Evolutionary conservation across 164 flowering plant genomes (phyloP), one percentile per base, ranked within the genome.

Genomic region (Vitis rotundifolia): DNA sequence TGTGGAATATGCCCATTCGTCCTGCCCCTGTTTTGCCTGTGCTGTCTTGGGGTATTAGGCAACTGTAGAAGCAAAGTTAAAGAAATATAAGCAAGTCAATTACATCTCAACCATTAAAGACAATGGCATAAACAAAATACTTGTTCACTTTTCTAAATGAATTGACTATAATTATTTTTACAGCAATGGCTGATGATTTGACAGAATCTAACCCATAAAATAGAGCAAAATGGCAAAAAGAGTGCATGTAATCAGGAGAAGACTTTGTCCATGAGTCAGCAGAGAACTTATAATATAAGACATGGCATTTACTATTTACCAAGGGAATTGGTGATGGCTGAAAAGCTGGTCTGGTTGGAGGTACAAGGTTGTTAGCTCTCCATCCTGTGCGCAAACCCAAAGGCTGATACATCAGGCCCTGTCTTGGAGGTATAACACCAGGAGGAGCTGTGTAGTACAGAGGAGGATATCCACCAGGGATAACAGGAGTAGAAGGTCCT

Each of bases 321-420:
- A 75, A 51, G 18, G 86, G 80, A 65, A 83, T 63, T 19, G 83
- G 77, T 61, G 82, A 47, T 18, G 85, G 83, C 68, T 83, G 91
- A 77, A 83, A 85, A 66, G 75, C 68, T 5, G 91, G 90, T 67
- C 84, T 75, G 15, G 85, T 10, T 15, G 89, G 70, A 66, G 90
- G 79, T 51, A 79, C 71, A 72, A 81, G 85, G 61, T 81, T 84
- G 83, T 78, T 81, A 15, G 80, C 64, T 76, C 92, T 81, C 98
- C 98, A 93, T 59, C 87, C 90, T 50, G 92, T 87, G 77, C 92
- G 80, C 75, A 89, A 19, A 26, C 86, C 93, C 52, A 85, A 57
- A 60, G 91, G 87, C 68, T 84, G 93, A 80, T 88, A 88, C 85
- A 93, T 82, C 61, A 91, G 56, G 9, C 89, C 87, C 48, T 88